Evolutionary conservation across 202 grass and related monocot species (phyloP), one percentile per base, ranked within the genome.

Genomic region (Schoenoplectus triqueter): DNA sequence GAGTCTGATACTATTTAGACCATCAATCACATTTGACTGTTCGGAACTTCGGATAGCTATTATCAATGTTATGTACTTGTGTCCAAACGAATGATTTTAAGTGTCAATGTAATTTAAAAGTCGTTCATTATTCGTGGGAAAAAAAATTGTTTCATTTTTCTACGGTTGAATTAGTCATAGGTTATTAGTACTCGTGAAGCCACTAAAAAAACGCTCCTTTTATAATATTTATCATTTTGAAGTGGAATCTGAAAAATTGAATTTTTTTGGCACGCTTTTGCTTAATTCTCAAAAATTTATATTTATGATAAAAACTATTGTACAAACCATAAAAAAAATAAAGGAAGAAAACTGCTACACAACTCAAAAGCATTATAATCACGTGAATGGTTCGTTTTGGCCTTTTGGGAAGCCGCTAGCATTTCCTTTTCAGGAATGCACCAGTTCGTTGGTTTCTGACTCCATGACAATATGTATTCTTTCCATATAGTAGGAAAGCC

Each of bases 401-500:
- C 31, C 31, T 31, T 31, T 31, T 31, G 31, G 61, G 42, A 13
- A 50, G 79, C 60, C 79, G 79, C n/a, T 82, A 82, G 17, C 39
- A 50, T 82, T 82, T 83, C 64, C 65, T 17, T 83, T 69, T 83
- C 60, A 47, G 69, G 45, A 83, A 70, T 78, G 74, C 13, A 60
- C 13, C 51, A 60, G 31, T 60, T 78, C 55, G 74, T 78, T 78
- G 52, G 74, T 78, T 78, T 78, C 73, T 15, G 52, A 59, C 10
- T 78, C 4, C 10, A 14, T 55, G 72, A 76, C 72, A 54, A 76
- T 55, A 1, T 55, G 49, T 75, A 75, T 1, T 55, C 5, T 55
- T 56, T 76, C 20, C 15, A 11, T 54, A 7, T 31, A 40, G 22
- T 42, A 55, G 48, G 10, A 54, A 22, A 75, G 21, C 54, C 72